These are phyloP conservation scores for Aspergillus tanneri DNA, from an alignment of 2,329 filamentous ascomycete species.

Conservation along the genomic window DNA sequence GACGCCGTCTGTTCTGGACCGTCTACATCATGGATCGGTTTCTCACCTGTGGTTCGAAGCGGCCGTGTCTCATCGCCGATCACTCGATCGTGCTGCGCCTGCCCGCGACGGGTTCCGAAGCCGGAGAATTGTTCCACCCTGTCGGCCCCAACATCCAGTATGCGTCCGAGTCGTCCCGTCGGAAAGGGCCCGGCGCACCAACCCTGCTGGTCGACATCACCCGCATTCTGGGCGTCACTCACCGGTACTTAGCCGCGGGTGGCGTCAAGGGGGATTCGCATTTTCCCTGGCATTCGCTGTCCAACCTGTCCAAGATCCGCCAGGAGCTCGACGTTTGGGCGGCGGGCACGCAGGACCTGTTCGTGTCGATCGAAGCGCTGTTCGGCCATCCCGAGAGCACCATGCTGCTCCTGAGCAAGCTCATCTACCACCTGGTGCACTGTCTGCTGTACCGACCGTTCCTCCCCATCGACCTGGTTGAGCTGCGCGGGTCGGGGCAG, in stretches of 20 bases:
- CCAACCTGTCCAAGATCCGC: slow-evolving; percentile 80
- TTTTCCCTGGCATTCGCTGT: slow-evolving; percentile 86
- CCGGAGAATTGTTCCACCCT: slow-evolving; percentile 80
- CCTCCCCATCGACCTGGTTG: slow-evolving; percentile 77
- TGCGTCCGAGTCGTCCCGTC: slow-evolving; percentile 59
- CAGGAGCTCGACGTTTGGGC: slow-evolving; percentile 85
- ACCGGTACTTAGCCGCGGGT: slow-evolving; percentile 77
- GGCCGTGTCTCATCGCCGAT: slow-evolving; percentile 77
- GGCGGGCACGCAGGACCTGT: slow-evolving; percentile 74
- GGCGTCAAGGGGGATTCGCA: slow-evolving; percentile 87
- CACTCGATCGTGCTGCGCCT: slow-evolving; percentile 72
- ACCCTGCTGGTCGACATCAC: slow-evolving; percentile 83
- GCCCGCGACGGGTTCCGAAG: slow-evolving; percentile 63
- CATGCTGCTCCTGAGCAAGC: slow-evolving; percentile 75
- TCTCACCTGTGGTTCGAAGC: slow-evolving; percentile 73
- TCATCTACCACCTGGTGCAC: slow-evolving; percentile 83
- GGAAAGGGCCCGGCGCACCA: slow-evolving; percentile 70
- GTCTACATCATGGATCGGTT: slow-evolving; percentile 88
- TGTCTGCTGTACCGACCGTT: slow-evolving; percentile 86
- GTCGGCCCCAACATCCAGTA: slow-evolving; percentile 75
- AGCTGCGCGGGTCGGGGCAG: slow-evolving; percentile 75
- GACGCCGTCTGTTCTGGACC: slow-evolving; percentile 81
- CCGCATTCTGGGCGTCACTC: slow-evolving; percentile 77
- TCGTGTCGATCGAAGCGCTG: slow-evolving; percentile 70
- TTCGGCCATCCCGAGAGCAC: slow-evolving; percentile 79